Evolutionary conservation across 1,284 basidiomycete genomes (phyloP).

Genomic region (Clitocybe nebularis): DNA sequence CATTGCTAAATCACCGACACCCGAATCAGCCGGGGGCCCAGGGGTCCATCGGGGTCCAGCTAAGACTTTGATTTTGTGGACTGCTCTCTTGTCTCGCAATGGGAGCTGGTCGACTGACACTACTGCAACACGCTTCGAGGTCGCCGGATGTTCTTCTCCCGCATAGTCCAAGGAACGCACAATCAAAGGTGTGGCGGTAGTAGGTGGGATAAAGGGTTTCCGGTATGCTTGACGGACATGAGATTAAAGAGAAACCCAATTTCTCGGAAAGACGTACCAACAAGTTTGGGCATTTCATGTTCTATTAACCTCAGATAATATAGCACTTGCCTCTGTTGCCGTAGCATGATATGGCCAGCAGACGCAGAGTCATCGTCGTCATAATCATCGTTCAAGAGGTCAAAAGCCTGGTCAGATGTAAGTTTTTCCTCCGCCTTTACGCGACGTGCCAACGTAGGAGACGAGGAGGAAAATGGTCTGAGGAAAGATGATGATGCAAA

Average conservation of each 20-base stretch:
- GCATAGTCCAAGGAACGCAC: constrained; percentile 76
- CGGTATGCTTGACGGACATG: constrained; percentile 56
- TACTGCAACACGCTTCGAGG: constrained; percentile 67
- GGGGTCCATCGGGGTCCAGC: constrained; percentile 82
- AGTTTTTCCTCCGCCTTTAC: constrained; percentile 34
- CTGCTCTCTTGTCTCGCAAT: constrained; percentile 53
- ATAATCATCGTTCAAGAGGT: constrained; percentile 37
- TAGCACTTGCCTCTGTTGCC: constrained; percentile 65
- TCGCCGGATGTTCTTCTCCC: constrained; percentile 68
- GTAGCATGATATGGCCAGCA: constrained; percentile 63
- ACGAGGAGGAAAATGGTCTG: constrained; percentile 25
- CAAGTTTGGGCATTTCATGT: constrained; percentile 77
- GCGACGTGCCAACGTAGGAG: constrained; percentile 27
- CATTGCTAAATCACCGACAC: constrained; percentile 39
- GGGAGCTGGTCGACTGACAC: constrained; percentile 72
- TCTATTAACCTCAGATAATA: constrained; percentile 80
- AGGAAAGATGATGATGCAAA: constrained; percentile 7
- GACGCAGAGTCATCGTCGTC: constrained; percentile 61
- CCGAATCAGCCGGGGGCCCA: constrained; percentile 64
- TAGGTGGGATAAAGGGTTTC: constrained; percentile 70
- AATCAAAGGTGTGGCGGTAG: constrained; percentile 53
- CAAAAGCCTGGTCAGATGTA: constrained; percentile 32
- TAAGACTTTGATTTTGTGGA: constrained; percentile 78
- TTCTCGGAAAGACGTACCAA: constrained; percentile 50
- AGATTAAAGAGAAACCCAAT: constrained; percentile 2